Evolutionary conservation across 129 eudicot species (phyloP).

Genomic region (Saussurea involucrata): DNA sequence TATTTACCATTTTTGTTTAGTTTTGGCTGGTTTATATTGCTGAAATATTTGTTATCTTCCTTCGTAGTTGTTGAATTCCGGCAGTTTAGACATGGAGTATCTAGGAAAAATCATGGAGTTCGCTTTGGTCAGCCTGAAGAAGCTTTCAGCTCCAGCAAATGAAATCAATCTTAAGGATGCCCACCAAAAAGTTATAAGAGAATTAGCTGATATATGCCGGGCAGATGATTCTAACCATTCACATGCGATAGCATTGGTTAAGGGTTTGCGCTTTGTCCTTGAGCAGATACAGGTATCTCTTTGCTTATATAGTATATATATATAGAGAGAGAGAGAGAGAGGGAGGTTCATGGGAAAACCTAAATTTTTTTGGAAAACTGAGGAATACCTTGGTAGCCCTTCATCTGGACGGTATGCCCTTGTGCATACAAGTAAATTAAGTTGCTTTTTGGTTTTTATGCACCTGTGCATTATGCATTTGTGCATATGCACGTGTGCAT

Average conservation of each 20-base stretch:
- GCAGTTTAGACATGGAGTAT: constrained; percentile 65
- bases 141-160: constrained; percentile 91
- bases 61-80: constrained; percentile 64
- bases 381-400: too few species aligned
- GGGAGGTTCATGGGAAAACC: too few species aligned
- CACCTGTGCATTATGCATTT: too few species aligned
- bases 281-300: constrained; percentile 71
- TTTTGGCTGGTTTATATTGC: background rate
- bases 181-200: constrained; percentile 60
- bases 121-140: constrained; percentile 71
- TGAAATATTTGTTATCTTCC: background rate
- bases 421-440: too few species aligned
- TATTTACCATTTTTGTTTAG: background rate
- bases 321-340: too few species aligned
- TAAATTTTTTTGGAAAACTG: too few species aligned
- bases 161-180: constrained; percentile 57
- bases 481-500: too few species aligned
- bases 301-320: background rate
- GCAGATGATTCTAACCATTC: constrained; percentile 50
- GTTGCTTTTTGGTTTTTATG: too few species aligned
- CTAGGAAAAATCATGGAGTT: constrained; percentile 80
- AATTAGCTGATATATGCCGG: constrained; percentile 55
- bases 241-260: constrained; percentile 55
- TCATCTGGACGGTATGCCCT: too few species aligned
- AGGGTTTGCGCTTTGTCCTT: constrained; percentile 88